Percentiles rank a stretch among this genome's conserved stretches.
Evolutionary conservation across 306 rosid species (phyloP).

Genomic region (Vicia faba): DNA sequence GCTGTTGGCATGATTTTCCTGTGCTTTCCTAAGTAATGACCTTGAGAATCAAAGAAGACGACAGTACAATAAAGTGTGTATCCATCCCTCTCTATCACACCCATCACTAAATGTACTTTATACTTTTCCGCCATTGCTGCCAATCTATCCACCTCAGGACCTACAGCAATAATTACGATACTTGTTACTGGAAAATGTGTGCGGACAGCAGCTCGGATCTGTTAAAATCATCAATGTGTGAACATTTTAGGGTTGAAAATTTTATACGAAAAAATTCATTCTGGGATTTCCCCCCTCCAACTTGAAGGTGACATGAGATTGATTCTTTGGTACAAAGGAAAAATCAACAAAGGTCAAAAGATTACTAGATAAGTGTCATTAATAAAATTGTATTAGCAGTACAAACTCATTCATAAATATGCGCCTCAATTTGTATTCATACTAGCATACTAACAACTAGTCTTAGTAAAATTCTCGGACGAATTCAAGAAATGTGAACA

Average conservation of each 20-base stretch:
- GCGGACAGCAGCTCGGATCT: neutral
- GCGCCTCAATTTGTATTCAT: too few relatives aligned
- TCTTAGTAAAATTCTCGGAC: too few relatives aligned
- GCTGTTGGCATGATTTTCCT: conserved; percentile 90
- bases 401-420: too few relatives aligned
- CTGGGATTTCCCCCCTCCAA: too few relatives aligned
- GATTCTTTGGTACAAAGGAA: too few relatives aligned
- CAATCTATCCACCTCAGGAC: conserved; percentile 89
- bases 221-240: neutral
- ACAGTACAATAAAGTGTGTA: conserved; percentile 88
- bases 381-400: too few relatives aligned
- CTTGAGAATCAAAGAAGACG: conserved; percentile 87
- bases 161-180: conserved; percentile 44
- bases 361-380: too few relatives aligned
- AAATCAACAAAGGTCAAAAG: too few relatives aligned
- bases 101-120: conserved; percentile 80
- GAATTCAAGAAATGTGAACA: too few relatives aligned
- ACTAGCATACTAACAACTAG: too few relatives aligned
- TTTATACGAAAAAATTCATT: too few relatives aligned
- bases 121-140: conserved; percentile 96
- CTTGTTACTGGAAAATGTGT: neutral
- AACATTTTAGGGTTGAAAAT: neutral
- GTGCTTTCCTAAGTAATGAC: conserved; percentile 88
- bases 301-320: too few relatives aligned
- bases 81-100: conserved; percentile 92